These are phyloP conservation scores for Przewalskia tangutica DNA, from an alignment of 257 asterid species.

Conservation along the genomic window DNA sequence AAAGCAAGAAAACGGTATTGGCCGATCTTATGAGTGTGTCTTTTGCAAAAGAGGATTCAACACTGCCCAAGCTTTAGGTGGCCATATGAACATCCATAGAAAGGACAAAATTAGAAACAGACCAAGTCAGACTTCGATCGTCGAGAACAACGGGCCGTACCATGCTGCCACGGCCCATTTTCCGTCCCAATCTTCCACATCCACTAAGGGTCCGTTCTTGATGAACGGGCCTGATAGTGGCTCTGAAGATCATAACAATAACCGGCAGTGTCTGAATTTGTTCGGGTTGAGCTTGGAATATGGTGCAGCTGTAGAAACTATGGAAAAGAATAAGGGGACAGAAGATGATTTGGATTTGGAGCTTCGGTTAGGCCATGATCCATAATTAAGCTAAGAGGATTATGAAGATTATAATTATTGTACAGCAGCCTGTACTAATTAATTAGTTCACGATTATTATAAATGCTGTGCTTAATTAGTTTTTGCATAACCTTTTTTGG, in stretches of 20 bases:
- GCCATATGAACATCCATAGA: slow-evolving; percentile 81
- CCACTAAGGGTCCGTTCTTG: not conserved
- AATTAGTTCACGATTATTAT: too few relatives aligned
- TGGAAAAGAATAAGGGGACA: slow-evolving; percentile 11
- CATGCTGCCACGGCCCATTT: slow-evolving; percentile 2
- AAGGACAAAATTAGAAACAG: slow-evolving; percentile 41
- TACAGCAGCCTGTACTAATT: not conserved
- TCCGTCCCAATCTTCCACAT: slow-evolving; percentile 7
- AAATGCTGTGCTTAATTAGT: too few relatives aligned
- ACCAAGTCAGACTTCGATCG: not conserved
- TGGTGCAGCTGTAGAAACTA: slow-evolving; percentile 11
- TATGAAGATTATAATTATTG: not conserved
- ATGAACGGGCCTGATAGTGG: not conserved
- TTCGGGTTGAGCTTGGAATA: slow-evolving; percentile 24
- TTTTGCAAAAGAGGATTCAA: slow-evolving; percentile 80
- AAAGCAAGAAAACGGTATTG: slow-evolving; percentile 30
- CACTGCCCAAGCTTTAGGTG: slow-evolving; percentile 84
- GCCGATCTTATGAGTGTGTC: slow-evolving; percentile 65
- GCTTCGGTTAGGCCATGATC: slow-evolving; percentile 59
- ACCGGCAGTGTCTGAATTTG: slow-evolving; percentile 4
- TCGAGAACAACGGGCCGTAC: not conserved
- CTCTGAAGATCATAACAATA: not conserved
- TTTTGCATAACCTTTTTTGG: too few relatives aligned
- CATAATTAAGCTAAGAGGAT: not conserved
- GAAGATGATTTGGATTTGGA: slow-evolving; percentile 68